Percentiles rank a stretch among this genome's conserved stretches.
phyloP scores from a whole-genome alignment of 2,329 filamentous ascomycete genomes.

The Ophiosphaerella narmari region DNA sequence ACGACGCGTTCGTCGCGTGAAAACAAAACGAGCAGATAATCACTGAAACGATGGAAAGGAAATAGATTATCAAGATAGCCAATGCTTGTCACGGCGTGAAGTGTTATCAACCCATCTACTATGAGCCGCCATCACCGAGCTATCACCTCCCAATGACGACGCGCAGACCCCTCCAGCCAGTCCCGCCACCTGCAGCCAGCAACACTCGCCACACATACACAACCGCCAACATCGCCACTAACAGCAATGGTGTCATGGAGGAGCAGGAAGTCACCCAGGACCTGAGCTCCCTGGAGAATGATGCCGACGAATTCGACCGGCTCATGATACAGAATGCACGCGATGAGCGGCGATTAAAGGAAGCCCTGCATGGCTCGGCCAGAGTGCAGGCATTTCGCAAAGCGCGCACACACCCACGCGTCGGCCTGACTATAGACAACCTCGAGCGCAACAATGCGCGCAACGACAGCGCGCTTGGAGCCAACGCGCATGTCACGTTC shows the following conservation, averaged over 20 bases:
- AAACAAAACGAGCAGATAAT: constrained; percentile 15
- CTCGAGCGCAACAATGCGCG: constrained; percentile 45
- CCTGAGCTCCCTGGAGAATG: constrained; percentile 47
- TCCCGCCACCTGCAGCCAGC: constrained; percentile 18
- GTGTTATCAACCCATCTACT: constrained; percentile 4
- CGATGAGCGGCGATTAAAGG: constrained; percentile 48
- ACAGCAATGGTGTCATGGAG: constrained; percentile 28
- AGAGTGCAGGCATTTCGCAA: constrained; percentile 49
- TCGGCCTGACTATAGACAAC: constrained; percentile 50
- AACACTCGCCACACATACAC: constrained; percentile 30
- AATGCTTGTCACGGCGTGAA: neutral
- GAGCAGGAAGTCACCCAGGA: constrained; percentile 32
- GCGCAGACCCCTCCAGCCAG: constrained; percentile 40
- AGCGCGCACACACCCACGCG: constrained; percentile 46
- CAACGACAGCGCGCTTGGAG: constrained; percentile 5
- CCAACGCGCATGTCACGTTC: constrained; percentile 22
- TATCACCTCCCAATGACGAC: constrained; percentile 35
- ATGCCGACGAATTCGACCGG: constrained; percentile 52
- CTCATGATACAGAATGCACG: constrained; percentile 51
- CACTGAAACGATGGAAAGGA: neutral
- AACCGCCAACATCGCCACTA: constrained; percentile 25
- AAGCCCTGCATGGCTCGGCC: constrained; percentile 33
- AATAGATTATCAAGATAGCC: constrained; percentile 2
- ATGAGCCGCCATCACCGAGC: constrained; percentile 16
- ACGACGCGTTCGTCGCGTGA: constrained; percentile 27